These are phyloP conservation scores for Helotiales sp. DNA, from an alignment of 2,329 filamentous ascomycete genomes.

Conservation along the genomic window DNA sequence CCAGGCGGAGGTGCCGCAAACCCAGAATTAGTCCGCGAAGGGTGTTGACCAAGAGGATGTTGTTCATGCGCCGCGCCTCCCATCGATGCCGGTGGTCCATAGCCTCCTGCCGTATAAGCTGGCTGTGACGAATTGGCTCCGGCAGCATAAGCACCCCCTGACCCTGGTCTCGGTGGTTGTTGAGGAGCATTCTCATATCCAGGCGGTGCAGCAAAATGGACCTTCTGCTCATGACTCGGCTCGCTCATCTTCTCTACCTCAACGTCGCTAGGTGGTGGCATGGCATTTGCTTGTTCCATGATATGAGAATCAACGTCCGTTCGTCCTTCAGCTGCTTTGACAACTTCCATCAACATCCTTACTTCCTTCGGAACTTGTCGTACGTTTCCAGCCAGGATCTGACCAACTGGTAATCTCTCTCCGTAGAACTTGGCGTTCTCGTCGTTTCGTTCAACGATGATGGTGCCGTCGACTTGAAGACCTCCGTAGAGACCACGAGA, in stretches of 20 bases:
- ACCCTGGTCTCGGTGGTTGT: conserved; percentile 2
- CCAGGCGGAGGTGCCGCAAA: neutral
- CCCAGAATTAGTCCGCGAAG: neutral
- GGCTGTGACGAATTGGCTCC: neutral
- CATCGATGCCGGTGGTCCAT: neutral
- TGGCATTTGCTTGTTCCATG: conserved; percentile 60
- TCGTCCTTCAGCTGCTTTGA: conserved; percentile 84
- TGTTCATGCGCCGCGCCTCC: neutral
- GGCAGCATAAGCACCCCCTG: neutral
- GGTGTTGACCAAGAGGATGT: neutral
- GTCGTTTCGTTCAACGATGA: conserved; percentile 80
- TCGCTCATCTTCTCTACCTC: conserved; percentile 29
- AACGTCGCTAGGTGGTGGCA: conserved; percentile 74
- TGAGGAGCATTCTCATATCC: conserved; percentile 5
- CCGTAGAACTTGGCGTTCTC: conserved; percentile 86
- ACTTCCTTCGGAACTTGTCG: conserved; percentile 33
- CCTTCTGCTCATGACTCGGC: conserved; percentile 11
- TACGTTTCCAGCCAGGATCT: conserved; percentile 49
- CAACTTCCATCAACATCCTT: conserved; percentile 58
- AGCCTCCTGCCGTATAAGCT: neutral
- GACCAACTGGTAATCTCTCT: conserved; percentile 55
- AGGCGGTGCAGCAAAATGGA: conserved; percentile 8
- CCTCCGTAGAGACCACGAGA: conserved; percentile 84
- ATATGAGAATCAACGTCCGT: conserved; percentile 67
- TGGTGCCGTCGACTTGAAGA: conserved; percentile 80